Evolutionary conservation across 2,329 filamentous ascomycete species (phyloP), one percentile per base, ranked within the genome.

Genomic region (Pestalotiopsis sp.): DNA sequence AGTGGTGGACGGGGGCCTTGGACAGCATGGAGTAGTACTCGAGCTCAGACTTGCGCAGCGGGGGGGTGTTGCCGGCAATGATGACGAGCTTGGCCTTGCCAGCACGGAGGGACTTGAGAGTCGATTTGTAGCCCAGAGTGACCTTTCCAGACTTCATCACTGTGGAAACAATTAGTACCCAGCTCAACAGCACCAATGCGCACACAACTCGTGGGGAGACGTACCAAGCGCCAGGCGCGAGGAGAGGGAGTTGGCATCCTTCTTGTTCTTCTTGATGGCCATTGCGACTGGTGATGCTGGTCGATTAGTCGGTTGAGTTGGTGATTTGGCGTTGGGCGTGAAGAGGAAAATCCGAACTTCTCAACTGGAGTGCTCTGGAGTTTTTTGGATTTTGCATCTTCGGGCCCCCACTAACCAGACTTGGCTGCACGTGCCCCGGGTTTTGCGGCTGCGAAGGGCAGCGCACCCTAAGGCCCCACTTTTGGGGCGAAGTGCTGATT

Each of bases 1-100:
- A 98, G 90, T 99, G 96, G 90, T 98, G 95, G 80, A 98, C 95
- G 75, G 92, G 91, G 79, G 92, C 93, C 91, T 98, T 97, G 83
- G 91, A 91, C 79, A 97, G 85, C 93, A 96, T 96, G 83, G 90
- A 90, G 88, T 95, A 94, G 87, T 93, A 98, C 88, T 98, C 95
- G 73, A 98, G 91, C 89, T 98, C 95, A 80, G 90, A 93, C 92
- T 98, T 99, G 85, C 95, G 92, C 79, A 99, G 93, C 84, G 96
- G 96, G 81, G 95, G 95, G 77, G 95, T 97, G 90, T 99, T 98
- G 86, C 93, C 94, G 77, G 92, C 88, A 74, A 94, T 94, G 83
- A 95, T 77, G 78, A 82, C 80, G 20, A 67, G 91, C 93, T 98
- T 98, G 84, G 96, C 96, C 92, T 98, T 98, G 85, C 95, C 95